Conservation (phyloP, 2,329 filamentous ascomycete species). For the Gnomoniopsis sp. region DNA sequence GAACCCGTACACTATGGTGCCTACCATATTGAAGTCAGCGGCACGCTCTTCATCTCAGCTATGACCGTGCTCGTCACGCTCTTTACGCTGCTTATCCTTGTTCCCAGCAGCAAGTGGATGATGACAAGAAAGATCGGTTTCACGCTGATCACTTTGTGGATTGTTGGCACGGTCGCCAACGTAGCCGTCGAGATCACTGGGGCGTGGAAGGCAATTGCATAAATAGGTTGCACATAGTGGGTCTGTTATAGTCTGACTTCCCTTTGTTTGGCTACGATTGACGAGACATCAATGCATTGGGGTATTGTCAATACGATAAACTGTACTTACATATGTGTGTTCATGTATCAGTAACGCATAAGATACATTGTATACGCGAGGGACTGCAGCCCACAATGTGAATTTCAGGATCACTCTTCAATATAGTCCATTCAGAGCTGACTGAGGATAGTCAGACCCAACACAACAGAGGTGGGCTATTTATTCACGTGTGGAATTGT, state of each 20-base stretch:
- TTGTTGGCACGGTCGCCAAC: slow-evolving; percentile 74
- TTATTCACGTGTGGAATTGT: no score
- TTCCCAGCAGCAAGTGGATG: slow-evolving; percentile 83
- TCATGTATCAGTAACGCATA: neutral
- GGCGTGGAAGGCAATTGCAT: slow-evolving; percentile 39
- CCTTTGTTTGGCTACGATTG: neutral
- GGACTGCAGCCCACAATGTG: neutral
- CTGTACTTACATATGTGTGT: neutral
- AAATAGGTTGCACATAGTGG: neutral
- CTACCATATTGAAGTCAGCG: slow-evolving; percentile 80
- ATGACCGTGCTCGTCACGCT: slow-evolving; percentile 81
- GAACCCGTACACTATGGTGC: slow-evolving; percentile 64
- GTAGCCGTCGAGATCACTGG: slow-evolving; percentile 73
- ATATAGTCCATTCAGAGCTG: no score
- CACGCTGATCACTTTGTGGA: slow-evolving; percentile 77
- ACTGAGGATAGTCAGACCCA: no score
- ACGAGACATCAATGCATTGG: neutral
- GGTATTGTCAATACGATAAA: neutral
- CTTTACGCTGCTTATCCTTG: slow-evolving; percentile 70
- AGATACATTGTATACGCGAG: neutral
- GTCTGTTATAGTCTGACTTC: neutral
- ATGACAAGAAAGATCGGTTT: slow-evolving; percentile 81
- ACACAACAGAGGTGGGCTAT: no score
- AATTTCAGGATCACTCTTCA: no score
- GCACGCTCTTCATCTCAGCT: slow-evolving; percentile 80